These are phyloP conservation scores for Coniochaeta sp. DNA, from an alignment of 2,329 filamentous ascomycete species.

Conservation along the genomic window DNA sequence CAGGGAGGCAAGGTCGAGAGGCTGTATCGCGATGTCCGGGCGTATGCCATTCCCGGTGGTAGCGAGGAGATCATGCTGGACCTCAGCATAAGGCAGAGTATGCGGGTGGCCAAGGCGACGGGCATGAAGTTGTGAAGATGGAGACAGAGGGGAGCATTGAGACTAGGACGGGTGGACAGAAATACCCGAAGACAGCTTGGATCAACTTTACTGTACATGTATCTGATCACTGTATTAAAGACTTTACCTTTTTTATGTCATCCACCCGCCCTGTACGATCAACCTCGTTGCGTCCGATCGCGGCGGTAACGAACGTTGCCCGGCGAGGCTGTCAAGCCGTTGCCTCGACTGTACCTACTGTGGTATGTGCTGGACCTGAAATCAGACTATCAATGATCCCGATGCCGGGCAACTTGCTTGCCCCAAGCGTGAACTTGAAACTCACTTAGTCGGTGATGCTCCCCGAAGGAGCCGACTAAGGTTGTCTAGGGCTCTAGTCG, in stretches of 20 bases:
- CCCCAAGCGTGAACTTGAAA: too few relatives aligned
- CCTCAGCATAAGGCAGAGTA: slow-evolving; percentile 80
- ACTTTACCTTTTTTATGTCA: not conserved
- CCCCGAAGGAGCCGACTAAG: not conserved
- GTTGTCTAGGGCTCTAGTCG: not conserved
- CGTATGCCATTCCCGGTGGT: slow-evolving; percentile 93
- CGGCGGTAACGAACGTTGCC: too few relatives aligned
- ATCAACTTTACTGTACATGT: not conserved
- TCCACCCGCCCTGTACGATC: too few relatives aligned
- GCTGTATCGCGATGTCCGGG: slow-evolving; percentile 88
- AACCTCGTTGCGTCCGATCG: too few relatives aligned
- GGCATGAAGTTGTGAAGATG: slow-evolving; percentile 99
- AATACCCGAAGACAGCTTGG: not conserved
- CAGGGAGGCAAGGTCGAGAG: slow-evolving; percentile 95
- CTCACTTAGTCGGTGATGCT: not conserved
- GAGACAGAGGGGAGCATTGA: slow-evolving; percentile 22
- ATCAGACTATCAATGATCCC: too few relatives aligned
- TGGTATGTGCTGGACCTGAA: too few relatives aligned
- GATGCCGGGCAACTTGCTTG: too few relatives aligned
- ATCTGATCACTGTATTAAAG: not conserved
- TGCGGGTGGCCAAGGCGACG: slow-evolving; percentile 73
- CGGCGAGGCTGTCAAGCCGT: too few relatives aligned
- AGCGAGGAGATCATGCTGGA: slow-evolving; percentile 99
- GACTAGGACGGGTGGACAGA: not conserved
- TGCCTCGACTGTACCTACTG: too few relatives aligned